These are phyloP conservation scores for Stachybotrys echinatus DNA, from an alignment of 2,329 filamentous ascomycete species.

Conservation along the genomic window DNA sequence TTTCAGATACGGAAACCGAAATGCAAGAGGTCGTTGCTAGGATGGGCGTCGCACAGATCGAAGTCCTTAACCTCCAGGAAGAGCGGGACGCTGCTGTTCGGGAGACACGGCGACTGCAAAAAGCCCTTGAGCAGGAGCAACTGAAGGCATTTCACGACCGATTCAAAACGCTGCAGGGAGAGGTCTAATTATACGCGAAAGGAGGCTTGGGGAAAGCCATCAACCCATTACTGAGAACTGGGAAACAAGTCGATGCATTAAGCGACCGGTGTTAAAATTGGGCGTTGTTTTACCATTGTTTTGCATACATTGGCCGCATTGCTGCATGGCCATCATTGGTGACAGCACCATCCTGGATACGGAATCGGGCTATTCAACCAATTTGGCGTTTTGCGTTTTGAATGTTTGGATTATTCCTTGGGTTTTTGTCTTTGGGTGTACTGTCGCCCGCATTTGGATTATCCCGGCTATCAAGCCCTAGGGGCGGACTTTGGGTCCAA, in stretches of 20 bases:
- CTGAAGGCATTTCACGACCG: slow-evolving; percentile 42
- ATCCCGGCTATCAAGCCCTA: too few species aligned
- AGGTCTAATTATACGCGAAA: slow-evolving; percentile 9
- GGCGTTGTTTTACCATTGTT: not conserved
- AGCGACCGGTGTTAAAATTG: slow-evolving; percentile 1
- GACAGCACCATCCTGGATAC: not conserved
- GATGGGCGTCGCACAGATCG: slow-evolving; percentile 79
- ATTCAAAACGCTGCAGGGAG: slow-evolving; percentile 26
- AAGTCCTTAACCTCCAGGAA: slow-evolving; percentile 74
- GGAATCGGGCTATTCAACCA: not conserved
- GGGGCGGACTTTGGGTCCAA: too few species aligned
- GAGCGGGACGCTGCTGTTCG: slow-evolving; percentile 69
- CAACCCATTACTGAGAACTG: not conserved
- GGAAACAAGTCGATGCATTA: not conserved
- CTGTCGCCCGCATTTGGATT: too few species aligned
- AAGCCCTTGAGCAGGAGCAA: slow-evolving; percentile 59
- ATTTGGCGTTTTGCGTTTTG: not conserved
- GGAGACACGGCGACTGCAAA: slow-evolving; percentile 65
- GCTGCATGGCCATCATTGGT: not conserved
- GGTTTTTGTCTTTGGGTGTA: too few species aligned
- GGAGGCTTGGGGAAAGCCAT: slow-evolving; percentile 4
- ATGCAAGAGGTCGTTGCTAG: slow-evolving; percentile 77
- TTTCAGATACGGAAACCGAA: slow-evolving; percentile 55
- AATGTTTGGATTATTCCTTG: not conserved
- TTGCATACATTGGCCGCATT: not conserved